These are phyloP conservation scores for Naganishia kalamii DNA, from an alignment of 768 basidiomycete species.

Conservation along the genomic window DNA sequence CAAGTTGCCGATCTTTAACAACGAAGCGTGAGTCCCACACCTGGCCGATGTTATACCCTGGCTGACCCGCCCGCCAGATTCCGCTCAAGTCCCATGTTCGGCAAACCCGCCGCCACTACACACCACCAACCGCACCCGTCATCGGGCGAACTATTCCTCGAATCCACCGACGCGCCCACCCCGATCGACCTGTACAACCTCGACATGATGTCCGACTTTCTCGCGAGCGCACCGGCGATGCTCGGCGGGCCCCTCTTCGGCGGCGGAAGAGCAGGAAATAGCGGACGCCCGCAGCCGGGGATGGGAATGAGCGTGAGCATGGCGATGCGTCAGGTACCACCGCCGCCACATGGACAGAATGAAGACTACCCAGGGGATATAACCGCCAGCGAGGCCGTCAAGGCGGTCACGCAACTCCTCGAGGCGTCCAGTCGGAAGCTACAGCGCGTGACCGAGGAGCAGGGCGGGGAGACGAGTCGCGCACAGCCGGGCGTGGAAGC, in stretches of 20 bases:
- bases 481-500: neutral
- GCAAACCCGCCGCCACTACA: neutral
- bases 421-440: slow-evolving; percentile 14
- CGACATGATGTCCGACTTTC: slow-evolving; percentile 2
- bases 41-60: neutral
- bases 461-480: neutral
- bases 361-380: neutral
- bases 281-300: neutral
- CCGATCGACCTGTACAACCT: slow-evolving; percentile 5
- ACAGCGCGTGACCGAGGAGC: slow-evolving; percentile 6
- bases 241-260: neutral
- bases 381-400: slow-evolving; percentile 11
- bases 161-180: neutral
- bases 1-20: slow-evolving; percentile 23
- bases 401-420: slow-evolving; percentile 1
- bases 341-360: neutral
- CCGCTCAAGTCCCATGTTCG: neutral
- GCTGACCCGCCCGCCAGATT: neutral
- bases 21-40: slow-evolving; percentile 17
- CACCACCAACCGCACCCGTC: neutral
- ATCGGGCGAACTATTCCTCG: slow-evolving; percentile 4
- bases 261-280: neutral
- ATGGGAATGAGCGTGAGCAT: neutral
- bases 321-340: neutral
- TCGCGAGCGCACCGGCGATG: slow-evolving; percentile 3